phyloP scores from a whole-genome alignment of 2,329 filamentous ascomycete genomes.

The Zelopaecilomyces penicillatus region DNA sequence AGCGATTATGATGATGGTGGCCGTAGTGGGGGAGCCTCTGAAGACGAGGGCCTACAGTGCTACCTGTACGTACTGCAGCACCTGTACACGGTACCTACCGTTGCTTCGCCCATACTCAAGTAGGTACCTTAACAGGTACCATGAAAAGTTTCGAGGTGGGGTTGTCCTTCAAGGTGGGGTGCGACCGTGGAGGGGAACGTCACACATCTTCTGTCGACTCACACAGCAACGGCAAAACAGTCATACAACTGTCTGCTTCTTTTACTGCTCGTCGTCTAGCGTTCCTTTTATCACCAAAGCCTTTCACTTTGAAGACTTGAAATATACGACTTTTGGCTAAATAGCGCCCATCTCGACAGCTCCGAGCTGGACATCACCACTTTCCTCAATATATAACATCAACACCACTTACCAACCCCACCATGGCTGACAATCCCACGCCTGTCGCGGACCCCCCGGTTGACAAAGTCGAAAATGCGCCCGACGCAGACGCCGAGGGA shows the following conservation, averaged over 20 bases:
- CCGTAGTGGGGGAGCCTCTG: not conserved
- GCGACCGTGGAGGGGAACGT: not conserved
- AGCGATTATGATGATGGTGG: constrained; percentile 5
- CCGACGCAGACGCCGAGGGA: constrained; percentile 1
- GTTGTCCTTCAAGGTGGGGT: not conserved
- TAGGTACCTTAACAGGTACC: not conserved
- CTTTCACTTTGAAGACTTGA: no score
- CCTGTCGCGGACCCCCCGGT: not conserved
- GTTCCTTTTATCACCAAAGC: no score
- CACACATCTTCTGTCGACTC: no score
- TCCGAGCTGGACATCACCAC: no score
- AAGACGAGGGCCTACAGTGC: not conserved
- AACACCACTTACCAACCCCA: not conserved
- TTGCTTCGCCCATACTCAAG: not conserved
- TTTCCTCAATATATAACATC: no score
- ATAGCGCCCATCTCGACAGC: no score
- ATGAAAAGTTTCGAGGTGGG: not conserved
- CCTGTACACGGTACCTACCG: not conserved
- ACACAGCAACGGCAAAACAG: no score
- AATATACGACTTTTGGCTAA: no score
- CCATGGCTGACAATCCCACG: constrained; percentile 5
- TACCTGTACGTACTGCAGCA: not conserved
- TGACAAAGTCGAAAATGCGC: not conserved
- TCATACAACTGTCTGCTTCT: no score
- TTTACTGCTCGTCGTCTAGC: no score